A percentile compares a stretch with the other conserved stretches of the same genome.
These are phyloP conservation scores for Pterocarpus macrocarpus DNA, from an alignment of 306 rosid genomes.

Conservation along the genomic window DNA sequence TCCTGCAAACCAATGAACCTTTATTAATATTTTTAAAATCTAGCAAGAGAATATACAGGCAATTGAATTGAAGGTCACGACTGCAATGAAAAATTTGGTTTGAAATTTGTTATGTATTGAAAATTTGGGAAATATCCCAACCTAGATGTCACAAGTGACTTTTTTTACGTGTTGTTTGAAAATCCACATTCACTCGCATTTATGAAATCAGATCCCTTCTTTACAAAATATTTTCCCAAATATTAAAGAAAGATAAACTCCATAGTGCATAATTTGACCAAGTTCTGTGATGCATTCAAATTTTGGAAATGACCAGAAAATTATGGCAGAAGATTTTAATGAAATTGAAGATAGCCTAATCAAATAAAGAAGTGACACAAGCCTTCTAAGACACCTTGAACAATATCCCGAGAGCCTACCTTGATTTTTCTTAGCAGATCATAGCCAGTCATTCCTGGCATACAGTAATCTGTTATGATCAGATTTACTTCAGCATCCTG, in stretches of 20 bases:
- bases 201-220: conserved; percentile 18
- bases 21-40: conserved; percentile 28
- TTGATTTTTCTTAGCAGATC: conserved; percentile 84
- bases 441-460: conserved; percentile 95
- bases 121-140: conserved; percentile 26
- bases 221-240: conserved; percentile 43
- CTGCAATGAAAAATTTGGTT: conserved; percentile 8
- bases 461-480: conserved; percentile 85
- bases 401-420: conserved; percentile 48
- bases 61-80: background rate
- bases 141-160: background rate
- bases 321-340: background rate
- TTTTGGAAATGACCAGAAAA: conserved; percentile 13
- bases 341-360: conserved; percentile 11
- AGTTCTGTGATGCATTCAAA: conserved; percentile 16
- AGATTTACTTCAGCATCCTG: conserved; percentile 70
- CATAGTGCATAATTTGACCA: conserved; percentile 26
- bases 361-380: conserved; percentile 16
- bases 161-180: conserved; percentile 16
- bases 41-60: background rate
- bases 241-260: background rate
- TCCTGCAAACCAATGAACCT: conserved; percentile 65
- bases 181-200: background rate
- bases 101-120: conserved; percentile 4
- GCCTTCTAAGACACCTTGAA: background rate